These are phyloP conservation scores for Iberis amara DNA, from an alignment of 441 rosid genomes.

Conservation along the genomic window DNA sequence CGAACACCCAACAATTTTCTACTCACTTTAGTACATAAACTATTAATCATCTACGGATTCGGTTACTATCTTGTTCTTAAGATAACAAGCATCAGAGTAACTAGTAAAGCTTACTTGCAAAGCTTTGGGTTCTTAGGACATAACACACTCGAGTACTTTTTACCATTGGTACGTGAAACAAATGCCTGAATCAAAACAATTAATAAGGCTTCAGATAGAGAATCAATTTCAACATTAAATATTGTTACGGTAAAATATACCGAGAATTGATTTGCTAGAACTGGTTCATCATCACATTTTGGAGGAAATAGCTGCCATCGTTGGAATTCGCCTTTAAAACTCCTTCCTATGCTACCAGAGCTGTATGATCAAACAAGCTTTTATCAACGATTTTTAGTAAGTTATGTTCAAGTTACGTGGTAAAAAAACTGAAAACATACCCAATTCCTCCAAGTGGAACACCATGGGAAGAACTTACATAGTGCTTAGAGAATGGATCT, in stretches of 20 bases:
- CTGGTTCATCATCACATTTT: conserved; percentile 45
- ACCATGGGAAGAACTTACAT: conserved; percentile 57
- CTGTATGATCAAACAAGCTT: conserved; percentile 21
- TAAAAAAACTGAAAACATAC: conserved; percentile 36
- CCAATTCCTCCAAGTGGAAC: conserved; percentile 88
- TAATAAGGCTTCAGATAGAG: neutral
- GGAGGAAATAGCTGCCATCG: conserved; percentile 45
- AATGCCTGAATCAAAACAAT: conserved; percentile 29
- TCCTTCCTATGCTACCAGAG: conserved; percentile 59
- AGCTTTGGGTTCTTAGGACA: conserved; percentile 26
- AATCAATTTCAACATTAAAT: neutral
- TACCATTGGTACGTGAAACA: conserved; percentile 27
- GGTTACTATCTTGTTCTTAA: too few species aligned
- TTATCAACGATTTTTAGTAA: neutral
- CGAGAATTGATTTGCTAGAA: conserved; percentile 57
- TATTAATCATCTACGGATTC: too few species aligned
- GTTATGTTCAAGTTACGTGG: conserved; percentile 2
- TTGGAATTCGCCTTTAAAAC: conserved; percentile 51
- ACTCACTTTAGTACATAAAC: too few species aligned
- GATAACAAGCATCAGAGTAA: conserved; percentile 2
- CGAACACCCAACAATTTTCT: too few species aligned
- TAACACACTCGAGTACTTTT: conserved; percentile 29
- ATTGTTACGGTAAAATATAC: too few species aligned
- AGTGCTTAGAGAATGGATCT: conserved; percentile 58
- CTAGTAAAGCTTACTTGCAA: conserved; percentile 18